A percentile compares a stretch with the other conserved stretches of the same genome.
Evolutionary conservation across 2,329 filamentous ascomycete genomes (phyloP).

Genomic region (Alternaria hordeiaustralica): DNA sequence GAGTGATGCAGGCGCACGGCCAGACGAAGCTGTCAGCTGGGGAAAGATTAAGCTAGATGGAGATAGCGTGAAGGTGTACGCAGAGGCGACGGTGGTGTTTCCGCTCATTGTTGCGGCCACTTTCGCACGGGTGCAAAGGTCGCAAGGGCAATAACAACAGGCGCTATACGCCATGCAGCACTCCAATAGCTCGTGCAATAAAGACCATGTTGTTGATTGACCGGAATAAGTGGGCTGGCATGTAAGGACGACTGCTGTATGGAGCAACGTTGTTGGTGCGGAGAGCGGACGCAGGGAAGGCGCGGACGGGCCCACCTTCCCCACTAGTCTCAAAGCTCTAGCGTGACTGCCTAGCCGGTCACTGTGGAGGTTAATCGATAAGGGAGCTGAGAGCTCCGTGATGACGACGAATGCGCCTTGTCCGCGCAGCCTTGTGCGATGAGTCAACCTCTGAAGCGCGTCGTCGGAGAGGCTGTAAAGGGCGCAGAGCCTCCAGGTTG

Average conservation of each 20-base stretch:
- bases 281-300: constrained; percentile 32
- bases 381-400: constrained; percentile 14
- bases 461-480: constrained; percentile 6
- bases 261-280: constrained; percentile 22
- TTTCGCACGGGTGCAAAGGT: constrained; percentile 57
- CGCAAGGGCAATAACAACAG: background rate
- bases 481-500: constrained; percentile 15
- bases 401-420: constrained; percentile 4
- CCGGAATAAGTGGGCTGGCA: background rate
- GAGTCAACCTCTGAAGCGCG: constrained; percentile 9
- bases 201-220: background rate
- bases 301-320: constrained; percentile 25
- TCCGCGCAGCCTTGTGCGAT: constrained; percentile 16
- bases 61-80: constrained; percentile 83
- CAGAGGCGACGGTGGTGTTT: constrained; percentile 71
- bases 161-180: background rate
- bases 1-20: constrained; percentile 91
- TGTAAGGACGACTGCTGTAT: constrained; percentile 1
- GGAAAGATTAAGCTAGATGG: constrained; percentile 94
- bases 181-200: background rate
- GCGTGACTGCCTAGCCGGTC: constrained; percentile 27
- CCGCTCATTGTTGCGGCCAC: constrained; percentile 71
- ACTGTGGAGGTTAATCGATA: constrained; percentile 26
- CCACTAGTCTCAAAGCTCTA: constrained; percentile 19
- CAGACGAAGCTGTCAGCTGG: constrained; percentile 97